These are phyloP conservation scores for Hypsizygus marmoreus DNA, from an alignment of 768 basidiomycete species.

Conservation along the genomic window DNA sequence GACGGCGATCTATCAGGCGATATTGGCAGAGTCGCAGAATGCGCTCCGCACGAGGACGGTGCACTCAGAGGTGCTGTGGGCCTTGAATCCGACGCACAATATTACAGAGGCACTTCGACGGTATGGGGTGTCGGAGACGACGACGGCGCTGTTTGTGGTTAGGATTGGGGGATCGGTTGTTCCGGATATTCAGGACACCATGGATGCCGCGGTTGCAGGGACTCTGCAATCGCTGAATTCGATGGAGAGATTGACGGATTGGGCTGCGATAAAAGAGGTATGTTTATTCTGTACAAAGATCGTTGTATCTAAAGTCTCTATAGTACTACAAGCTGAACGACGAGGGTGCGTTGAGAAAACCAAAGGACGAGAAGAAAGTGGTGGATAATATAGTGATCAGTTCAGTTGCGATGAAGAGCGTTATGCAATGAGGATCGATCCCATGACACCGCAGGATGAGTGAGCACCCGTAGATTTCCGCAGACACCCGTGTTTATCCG, in stretches of 20 bases:
- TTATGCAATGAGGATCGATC: no score
- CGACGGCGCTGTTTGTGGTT: constrained; percentile 70
- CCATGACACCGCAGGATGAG: no score
- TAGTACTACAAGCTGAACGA: constrained; percentile 73
- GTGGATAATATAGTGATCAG: constrained; percentile 76
- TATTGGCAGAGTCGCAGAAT: constrained; percentile 64
- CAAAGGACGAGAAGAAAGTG: constrained; percentile 29
- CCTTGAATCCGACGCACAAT: constrained; percentile 85
- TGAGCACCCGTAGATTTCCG: constrained; percentile 12
- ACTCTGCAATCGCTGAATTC: constrained; percentile 47
- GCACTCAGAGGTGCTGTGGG: constrained; percentile 90
- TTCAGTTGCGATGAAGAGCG: constrained; percentile 80
- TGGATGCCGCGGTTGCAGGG: constrained; percentile 64
- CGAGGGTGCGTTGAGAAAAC: constrained; percentile 46
- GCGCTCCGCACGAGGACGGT: constrained; percentile 79
- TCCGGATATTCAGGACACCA: constrained; percentile 46
- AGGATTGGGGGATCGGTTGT: constrained; percentile 50
- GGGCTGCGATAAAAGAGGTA: constrained; percentile 76
- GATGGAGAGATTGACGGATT: constrained; percentile 61
- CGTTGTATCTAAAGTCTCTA: background rate
- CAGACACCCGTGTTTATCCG: constrained; percentile 12
- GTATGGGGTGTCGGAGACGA: constrained; percentile 77
- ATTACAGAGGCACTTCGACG: constrained; percentile 87
- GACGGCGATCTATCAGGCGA: constrained; percentile 81
- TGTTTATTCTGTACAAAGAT: constrained; percentile 12